phyloP scores from a whole-genome alignment of 2,329 filamentous ascomycete genomes.

The Monosporascus sp. region DNA sequence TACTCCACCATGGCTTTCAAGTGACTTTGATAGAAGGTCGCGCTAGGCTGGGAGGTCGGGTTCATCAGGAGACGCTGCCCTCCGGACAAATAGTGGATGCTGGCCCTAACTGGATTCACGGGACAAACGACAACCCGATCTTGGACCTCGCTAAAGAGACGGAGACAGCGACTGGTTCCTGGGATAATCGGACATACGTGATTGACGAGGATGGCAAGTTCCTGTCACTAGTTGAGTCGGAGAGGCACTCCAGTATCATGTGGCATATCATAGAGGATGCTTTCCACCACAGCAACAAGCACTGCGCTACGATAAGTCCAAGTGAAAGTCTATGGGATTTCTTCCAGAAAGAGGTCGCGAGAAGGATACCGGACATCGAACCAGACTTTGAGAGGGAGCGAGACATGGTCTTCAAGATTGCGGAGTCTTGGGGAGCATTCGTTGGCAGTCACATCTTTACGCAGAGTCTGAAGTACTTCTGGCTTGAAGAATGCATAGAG shows the following conservation, averaged over 20 bases:
- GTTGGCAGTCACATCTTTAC: constrained; percentile 58
- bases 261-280: constrained; percentile 66
- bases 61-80: constrained; percentile 46
- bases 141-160: constrained; percentile 60
- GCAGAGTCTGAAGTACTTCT: constrained; percentile 72
- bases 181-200: constrained; percentile 49
- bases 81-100: constrained; percentile 46
- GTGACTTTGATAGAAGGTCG: constrained; percentile 68
- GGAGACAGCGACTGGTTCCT: constrained; percentile 41
- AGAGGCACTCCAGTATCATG: constrained; percentile 46
- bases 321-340: constrained; percentile 49
- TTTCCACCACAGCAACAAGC: constrained; percentile 59
- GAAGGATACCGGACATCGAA: constrained; percentile 42
- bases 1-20: constrained; percentile 58
- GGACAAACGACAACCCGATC: constrained; percentile 66
- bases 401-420: constrained; percentile 43
- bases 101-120: constrained; percentile 79
- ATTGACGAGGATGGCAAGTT: constrained; percentile 52
- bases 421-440: constrained; percentile 66
- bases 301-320: constrained; percentile 41
- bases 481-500: constrained; percentile 73
- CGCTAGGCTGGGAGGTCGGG: constrained; percentile 60
- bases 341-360: constrained; percentile 39
- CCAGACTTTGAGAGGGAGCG: constrained; percentile 35
- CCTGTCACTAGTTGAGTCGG: constrained; percentile 41